These are phyloP conservation scores for Penicillium bovifimosum DNA, from an alignment of 495 filamentous ascomycete genomes.

Conservation along the genomic window DNA sequence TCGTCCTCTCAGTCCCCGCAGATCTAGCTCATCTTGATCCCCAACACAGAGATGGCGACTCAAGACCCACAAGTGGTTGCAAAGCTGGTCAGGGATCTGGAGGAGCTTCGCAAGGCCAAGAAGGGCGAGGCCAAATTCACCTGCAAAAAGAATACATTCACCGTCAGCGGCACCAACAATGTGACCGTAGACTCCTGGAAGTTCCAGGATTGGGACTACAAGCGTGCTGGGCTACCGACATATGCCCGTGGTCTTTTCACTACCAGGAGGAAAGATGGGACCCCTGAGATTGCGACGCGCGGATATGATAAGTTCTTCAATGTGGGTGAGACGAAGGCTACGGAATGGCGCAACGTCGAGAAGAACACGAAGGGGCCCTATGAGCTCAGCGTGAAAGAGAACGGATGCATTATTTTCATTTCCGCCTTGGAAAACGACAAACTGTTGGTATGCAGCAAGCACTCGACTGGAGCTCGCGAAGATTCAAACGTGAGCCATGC, in stretches of 20 bases:
- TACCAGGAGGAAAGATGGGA: constrained; percentile 52
- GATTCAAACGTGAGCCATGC: constrained; percentile 76
- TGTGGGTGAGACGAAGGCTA: constrained; percentile 67
- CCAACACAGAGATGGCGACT: constrained; percentile 30
- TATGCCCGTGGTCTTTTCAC: constrained; percentile 94
- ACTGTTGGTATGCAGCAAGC: constrained; percentile 93
- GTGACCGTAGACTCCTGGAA: constrained; percentile 84
- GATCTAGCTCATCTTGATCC: neutral
- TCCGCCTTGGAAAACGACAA: constrained; percentile 82
- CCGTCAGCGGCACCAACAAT: constrained; percentile 51
- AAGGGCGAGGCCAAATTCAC: constrained; percentile 48
- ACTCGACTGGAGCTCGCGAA: constrained; percentile 75
- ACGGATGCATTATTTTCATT: constrained; percentile 98
- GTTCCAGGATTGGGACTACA: constrained; percentile 93
- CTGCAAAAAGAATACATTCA: constrained; percentile 70
- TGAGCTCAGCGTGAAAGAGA: constrained; percentile 94
- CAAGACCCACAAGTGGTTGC: constrained; percentile 62
- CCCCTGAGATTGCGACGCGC: constrained; percentile 71
- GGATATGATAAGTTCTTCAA: constrained; percentile 99
- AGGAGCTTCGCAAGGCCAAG: constrained; percentile 45
- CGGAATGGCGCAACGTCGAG: constrained; percentile 76
- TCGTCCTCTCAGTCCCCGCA: constrained; percentile 1
- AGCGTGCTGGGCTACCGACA: constrained; percentile 72
- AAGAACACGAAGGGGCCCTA: constrained; percentile 79
- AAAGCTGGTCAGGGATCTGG: constrained; percentile 52